Evolutionary conservation across 768 basidiomycete genomes (phyloP).

Genomic region (Macrolepiota albuminosa): DNA sequence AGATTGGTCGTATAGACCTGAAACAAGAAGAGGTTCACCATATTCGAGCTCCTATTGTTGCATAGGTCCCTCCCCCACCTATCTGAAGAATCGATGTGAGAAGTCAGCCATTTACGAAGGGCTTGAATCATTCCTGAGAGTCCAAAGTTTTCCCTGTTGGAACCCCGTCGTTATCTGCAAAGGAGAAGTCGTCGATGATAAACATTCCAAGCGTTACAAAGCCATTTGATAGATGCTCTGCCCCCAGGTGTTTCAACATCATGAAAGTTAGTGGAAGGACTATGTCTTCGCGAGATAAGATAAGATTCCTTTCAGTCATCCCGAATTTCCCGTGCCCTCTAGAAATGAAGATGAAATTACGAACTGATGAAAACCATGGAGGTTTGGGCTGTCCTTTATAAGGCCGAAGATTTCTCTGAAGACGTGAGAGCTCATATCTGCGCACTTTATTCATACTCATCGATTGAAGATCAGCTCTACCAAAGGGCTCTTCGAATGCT

Average conservation of each 20-base stretch:
- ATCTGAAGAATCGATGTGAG: slow-evolving; percentile 42
- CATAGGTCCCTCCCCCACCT: slow-evolving; percentile 87
- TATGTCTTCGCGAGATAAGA: slow-evolving; percentile 8
- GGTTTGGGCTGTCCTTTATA: slow-evolving; percentile 41
- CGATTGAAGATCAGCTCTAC: slow-evolving; percentile 47
- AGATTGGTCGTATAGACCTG: background rate
- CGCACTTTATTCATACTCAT: background rate
- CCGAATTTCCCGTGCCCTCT: background rate
- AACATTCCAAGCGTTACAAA: slow-evolving; percentile 85
- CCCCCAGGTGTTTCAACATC: slow-evolving; percentile 14
- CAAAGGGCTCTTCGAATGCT: slow-evolving; percentile 52
- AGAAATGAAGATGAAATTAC: background rate
- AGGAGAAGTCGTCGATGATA: slow-evolving; percentile 81
- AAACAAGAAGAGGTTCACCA: slow-evolving; percentile 40
- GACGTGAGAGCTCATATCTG: slow-evolving; percentile 25
- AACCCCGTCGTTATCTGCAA: slow-evolving; percentile 49
- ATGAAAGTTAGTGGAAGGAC: background rate
- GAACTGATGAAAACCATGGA: slow-evolving; percentile 28
- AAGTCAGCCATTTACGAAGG: background rate
- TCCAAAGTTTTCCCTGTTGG: slow-evolving; percentile 40
- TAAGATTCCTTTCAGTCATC: slow-evolving; percentile 3
- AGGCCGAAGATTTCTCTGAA: slow-evolving; percentile 34
- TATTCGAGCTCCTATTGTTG: slow-evolving; percentile 74
- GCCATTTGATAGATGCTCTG: slow-evolving; percentile 12
- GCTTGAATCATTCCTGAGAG: slow-evolving; percentile 41